Base-by-base conservation (phyloP, 345 rosid genomes). In the Ricinus communis region DNA sequence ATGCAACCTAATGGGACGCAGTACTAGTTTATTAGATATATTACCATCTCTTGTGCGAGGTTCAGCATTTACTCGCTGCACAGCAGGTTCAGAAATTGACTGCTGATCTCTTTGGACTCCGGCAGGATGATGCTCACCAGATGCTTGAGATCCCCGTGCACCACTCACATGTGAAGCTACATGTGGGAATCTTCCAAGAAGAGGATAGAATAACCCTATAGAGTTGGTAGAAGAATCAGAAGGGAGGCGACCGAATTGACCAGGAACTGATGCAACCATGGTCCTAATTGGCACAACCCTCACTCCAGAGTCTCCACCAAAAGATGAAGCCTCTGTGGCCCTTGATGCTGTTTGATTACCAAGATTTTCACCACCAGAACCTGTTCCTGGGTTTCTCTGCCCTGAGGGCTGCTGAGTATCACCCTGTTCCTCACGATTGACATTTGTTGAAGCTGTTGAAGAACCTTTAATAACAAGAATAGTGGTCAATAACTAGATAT, bases 281-380 rank as follows among this genome's bases (percentile, higher is more conserved):
- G 90, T 86, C 69, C 91, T 81, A 66, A 89, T 75, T 36, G 95
- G 91, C 72, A 89, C 80, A 19, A 85, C 85, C 68, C 91, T 80
- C 14, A 86, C 87, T 31, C 88, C 87, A 70, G 90, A 67, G 41
- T 89, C 91, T 66, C 85, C 86, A 62, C 82, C 64, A 46, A 81
- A 69, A 74, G 86, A 63, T 60, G 86, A 70, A 71, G 67, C 69
- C 66, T 83, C 94, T 36, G 83, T 24, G 69, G 56, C 70, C 74
- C 86, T 79, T 33, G 85, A 62, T 71, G 76, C 46, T 65, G 83
- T 74, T 66, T 77, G 85, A 66, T 53, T 77, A 28, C 72, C 62
- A 28, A 38, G 76, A 70, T 74, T 80, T 70, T 77, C 90, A 68
- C 51, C 73, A 41, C 80, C 79, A 61, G 83, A 65, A 62, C 72